phyloP scores from a whole-genome alignment of 2,329 filamentous ascomycete genomes.

The Beauveria scarabaeidicola region DNA sequence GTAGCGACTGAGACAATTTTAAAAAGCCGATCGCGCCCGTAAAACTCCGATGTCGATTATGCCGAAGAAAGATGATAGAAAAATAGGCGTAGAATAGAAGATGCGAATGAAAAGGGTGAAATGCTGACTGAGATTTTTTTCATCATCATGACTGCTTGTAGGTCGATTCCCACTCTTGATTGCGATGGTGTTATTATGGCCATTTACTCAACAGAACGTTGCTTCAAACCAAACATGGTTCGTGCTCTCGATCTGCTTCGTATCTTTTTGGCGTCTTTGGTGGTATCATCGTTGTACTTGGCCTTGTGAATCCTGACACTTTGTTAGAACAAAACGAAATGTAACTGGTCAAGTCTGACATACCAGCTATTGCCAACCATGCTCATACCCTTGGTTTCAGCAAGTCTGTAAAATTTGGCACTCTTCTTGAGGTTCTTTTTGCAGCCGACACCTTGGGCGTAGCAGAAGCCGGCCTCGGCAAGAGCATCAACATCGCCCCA shows the following conservation, averaged over 20 bases:
- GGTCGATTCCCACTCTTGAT: background rate
- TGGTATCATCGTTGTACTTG: constrained; percentile 69
- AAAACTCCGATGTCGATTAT: constrained; percentile 2
- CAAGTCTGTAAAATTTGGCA: constrained; percentile 80
- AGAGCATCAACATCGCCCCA: constrained; percentile 96
- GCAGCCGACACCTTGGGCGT: constrained; percentile 84
- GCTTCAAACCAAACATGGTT: constrained; percentile 56
- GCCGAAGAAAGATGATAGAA: background rate
- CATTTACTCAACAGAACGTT: constrained; percentile 15
- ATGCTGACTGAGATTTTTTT: background rate
- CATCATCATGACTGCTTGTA: background rate
- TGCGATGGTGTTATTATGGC: background rate
- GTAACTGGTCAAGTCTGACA: constrained; percentile 26
- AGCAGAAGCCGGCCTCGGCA: constrained; percentile 92
- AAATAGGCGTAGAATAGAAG: background rate
- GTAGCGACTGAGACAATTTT: constrained; percentile 1
- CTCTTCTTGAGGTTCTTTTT: constrained; percentile 96
- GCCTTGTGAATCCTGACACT: constrained; percentile 80
- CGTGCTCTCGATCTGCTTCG: constrained; percentile 70
- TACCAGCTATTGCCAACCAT: constrained; percentile 99
- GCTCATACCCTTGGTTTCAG: constrained; percentile 87
- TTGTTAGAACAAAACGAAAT: background rate
- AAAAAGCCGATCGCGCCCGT: background rate
- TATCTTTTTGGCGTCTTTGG: constrained; percentile 51
- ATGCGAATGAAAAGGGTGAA: background rate